These are phyloP conservation scores for Termitomyces sp. DNA, from an alignment of 768 basidiomycete species.

Conservation along the genomic window DNA sequence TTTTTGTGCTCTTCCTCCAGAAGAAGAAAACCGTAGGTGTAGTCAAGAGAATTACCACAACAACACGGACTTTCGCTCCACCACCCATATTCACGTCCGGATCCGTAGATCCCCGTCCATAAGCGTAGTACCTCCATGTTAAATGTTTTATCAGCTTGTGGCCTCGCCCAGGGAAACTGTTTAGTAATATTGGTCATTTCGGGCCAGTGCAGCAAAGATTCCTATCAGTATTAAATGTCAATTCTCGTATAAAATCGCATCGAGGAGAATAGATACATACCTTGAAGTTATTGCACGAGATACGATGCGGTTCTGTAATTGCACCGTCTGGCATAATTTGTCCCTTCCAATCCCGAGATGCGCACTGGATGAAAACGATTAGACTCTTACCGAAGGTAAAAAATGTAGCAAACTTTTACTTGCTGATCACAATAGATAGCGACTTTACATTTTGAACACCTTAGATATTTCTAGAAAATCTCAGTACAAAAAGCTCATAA, in stretches of 20 bases:
- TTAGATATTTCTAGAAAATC: slow-evolving; percentile 3
- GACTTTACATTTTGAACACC: slow-evolving; percentile 5
- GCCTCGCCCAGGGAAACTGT: slow-evolving; percentile 22
- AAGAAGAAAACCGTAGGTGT: slow-evolving; percentile 30
- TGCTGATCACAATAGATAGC: slow-evolving; percentile 8
- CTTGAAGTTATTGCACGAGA: slow-evolving; percentile 1
- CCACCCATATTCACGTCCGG: slow-evolving; percentile 32
- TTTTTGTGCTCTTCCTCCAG: slow-evolving; percentile 24
- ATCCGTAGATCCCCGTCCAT: slow-evolving; percentile 27
- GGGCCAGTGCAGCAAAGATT: background rate
- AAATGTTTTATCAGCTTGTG: slow-evolving; percentile 15
- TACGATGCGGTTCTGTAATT: background rate
- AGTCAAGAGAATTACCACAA: slow-evolving; percentile 8
- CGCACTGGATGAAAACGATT: background rate
- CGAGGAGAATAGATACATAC: background rate
- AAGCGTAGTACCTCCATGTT: slow-evolving; percentile 13
- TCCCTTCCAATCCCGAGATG: slow-evolving; percentile 1
- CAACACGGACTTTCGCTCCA: slow-evolving; percentile 29
- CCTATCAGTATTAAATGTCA: background rate
- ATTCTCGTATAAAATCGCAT: background rate
- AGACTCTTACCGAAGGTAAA: background rate
- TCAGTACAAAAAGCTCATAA: background rate
- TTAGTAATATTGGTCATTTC: slow-evolving; percentile 16
- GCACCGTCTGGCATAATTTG: background rate
- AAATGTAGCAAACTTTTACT: too few relatives aligned